These are phyloP conservation scores for Smittium mucronatum DNA, from an alignment of 371 early-diverging fungal species.

Conservation along the genomic window DNA sequence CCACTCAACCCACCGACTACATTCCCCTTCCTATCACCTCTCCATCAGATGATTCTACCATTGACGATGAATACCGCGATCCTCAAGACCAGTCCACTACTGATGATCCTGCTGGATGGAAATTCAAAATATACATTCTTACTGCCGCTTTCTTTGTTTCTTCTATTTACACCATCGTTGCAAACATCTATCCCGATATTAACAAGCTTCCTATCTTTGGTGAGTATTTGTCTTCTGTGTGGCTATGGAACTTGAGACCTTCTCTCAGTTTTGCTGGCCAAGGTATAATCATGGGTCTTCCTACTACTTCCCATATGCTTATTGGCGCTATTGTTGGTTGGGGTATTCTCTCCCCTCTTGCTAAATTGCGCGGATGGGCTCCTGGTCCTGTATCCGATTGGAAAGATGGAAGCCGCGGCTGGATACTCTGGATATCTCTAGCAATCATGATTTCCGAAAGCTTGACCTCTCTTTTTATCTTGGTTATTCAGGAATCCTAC, in stretches of 20 bases:
- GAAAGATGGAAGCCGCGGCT: constrained; percentile 58
- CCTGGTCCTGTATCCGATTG: constrained; percentile 57
- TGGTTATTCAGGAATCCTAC: constrained; percentile 33
- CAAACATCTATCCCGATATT: constrained; percentile 49
- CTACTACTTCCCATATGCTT: constrained; percentile 57
- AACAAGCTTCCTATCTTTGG: constrained; percentile 52
- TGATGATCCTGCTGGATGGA: constrained; percentile 43
- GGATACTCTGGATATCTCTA: constrained; percentile 75
- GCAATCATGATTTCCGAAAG: constrained; percentile 72
- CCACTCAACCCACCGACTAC: neutral
- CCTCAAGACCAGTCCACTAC: constrained; percentile 4
- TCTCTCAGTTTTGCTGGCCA: constrained; percentile 64
- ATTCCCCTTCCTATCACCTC: neutral
- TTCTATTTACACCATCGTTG: constrained; percentile 46
- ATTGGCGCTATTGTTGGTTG: constrained; percentile 63
- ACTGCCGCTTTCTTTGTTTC: constrained; percentile 43
- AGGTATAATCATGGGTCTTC: constrained; percentile 74
- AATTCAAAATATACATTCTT: constrained; percentile 40
- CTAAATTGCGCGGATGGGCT: constrained; percentile 56
- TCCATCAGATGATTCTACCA: neutral
- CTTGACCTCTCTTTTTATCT: constrained; percentile 45
- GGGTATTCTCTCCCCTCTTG: constrained; percentile 62
- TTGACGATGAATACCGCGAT: constrained; percentile 2
- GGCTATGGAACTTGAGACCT: constrained; percentile 68
- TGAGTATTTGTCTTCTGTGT: constrained; percentile 38